phyloP scores from a whole-genome alignment of 805 yeast genomes.

The Cyberlindnera bimundalis region DNA sequence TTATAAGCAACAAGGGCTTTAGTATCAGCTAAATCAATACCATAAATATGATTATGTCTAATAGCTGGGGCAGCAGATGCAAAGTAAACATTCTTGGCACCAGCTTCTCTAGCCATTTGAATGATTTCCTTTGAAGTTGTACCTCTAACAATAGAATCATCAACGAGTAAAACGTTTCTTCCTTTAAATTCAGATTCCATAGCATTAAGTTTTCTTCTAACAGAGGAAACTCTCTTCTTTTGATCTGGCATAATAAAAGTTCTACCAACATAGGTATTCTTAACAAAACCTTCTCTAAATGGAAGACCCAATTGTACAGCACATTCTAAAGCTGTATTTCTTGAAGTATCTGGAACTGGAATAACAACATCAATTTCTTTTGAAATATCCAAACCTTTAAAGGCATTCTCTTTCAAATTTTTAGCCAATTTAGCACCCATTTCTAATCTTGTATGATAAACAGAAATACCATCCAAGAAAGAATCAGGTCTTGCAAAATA shows the following conservation, averaged over 20 bases:
- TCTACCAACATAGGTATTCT: conserved; percentile 95
- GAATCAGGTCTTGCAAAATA: conserved; percentile 98
- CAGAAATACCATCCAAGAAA: conserved; percentile 94
- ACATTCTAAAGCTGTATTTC: conserved; percentile 91
- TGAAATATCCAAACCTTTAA: conserved; percentile 43
- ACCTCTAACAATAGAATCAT: conserved; percentile 96
- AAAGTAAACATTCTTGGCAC: conserved; percentile 90
- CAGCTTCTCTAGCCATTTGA: conserved; percentile 98
- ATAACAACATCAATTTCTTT: conserved; percentile 86
- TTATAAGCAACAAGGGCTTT: conserved; percentile 88
- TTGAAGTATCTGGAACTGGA: conserved; percentile 98
- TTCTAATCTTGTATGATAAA: conserved; percentile 84
- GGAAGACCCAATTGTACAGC: conserved; percentile 78
- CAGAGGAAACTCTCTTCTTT: conserved; percentile 88
- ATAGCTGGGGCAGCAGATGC: conserved; percentile 99
- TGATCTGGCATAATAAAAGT: conserved; percentile 99
- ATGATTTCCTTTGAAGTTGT: conserved; percentile 96
- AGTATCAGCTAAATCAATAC: conserved; percentile 95
- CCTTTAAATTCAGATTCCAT: conserved; percentile 90
- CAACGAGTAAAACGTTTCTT: conserved; percentile 84
- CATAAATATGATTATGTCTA: conserved; percentile 92
- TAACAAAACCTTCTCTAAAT: conserved; percentile 95
- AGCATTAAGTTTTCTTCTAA: conserved; percentile 91
- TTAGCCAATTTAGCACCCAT: conserved; percentile 92
- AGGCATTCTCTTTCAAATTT: conserved; percentile 45